A percentile compares a stretch with the other conserved stretches of the same genome.
These are phyloP conservation scores for Rhodotorula sp. DNA, from an alignment of 1,284 basidiomycete genomes.

Conservation along the genomic window DNA sequence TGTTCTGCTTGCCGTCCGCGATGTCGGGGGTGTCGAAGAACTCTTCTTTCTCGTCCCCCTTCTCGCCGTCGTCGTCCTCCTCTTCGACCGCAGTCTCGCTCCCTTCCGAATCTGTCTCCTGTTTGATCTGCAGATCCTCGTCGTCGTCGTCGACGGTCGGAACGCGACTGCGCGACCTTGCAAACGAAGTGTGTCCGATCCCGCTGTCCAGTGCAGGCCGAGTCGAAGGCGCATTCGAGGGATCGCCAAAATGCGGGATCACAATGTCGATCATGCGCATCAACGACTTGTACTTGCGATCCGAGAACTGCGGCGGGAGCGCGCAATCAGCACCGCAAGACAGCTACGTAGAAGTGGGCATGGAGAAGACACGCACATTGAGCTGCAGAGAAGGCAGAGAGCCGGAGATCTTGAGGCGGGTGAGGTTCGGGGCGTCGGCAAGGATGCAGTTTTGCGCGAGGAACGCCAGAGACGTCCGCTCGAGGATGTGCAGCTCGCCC, in stretches of 20 bases:
- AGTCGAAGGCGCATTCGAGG: slow-evolving; percentile 38
- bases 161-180: slow-evolving; percentile 18
- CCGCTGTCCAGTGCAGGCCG: slow-evolving; percentile 9
- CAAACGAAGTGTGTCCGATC: slow-evolving; percentile 31
- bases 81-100: slow-evolving; percentile 8
- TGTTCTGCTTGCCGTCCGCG: slow-evolving; percentile 58
- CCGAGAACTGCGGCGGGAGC: slow-evolving; percentile 57
- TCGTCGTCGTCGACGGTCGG: slow-evolving; percentile 58
- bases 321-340: neutral
- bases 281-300: slow-evolving; percentile 89
- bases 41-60: slow-evolving; percentile 55
- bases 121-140: slow-evolving; percentile 48
- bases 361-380: slow-evolving; percentile 55
- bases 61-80: slow-evolving; percentile 38
- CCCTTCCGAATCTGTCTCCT: slow-evolving; percentile 31
- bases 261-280: slow-evolving; percentile 91
- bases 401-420: slow-evolving; percentile 89
- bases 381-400: slow-evolving; percentile 83
- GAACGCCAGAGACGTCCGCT: slow-evolving; percentile 88
- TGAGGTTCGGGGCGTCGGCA: slow-evolving; percentile 75
- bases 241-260: slow-evolving; percentile 76
- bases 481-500: slow-evolving; percentile 79
- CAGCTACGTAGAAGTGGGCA: too few relatives aligned
- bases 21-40: slow-evolving; percentile 76
- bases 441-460: slow-evolving; percentile 93